Conservation (phyloP, 208 protist species). For the Acanthamoeba culbertsoni region DNA sequence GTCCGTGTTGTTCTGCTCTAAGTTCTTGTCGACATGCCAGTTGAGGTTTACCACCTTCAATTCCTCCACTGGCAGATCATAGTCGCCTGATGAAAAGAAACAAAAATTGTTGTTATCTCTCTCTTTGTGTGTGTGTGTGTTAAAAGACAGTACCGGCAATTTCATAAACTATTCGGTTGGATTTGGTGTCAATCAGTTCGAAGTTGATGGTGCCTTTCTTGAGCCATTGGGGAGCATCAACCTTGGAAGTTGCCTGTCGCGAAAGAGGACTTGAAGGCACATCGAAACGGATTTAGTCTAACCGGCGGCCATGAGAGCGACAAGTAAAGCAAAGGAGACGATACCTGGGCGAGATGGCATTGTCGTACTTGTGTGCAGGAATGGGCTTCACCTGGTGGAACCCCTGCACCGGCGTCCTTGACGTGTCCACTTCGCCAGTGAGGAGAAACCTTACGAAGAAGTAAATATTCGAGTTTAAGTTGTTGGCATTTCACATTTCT, state of each 20-base stretch:
- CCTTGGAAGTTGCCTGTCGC: not conserved
- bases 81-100: no score
- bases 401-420: not conserved
- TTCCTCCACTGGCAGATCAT: not conserved
- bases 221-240: not conserved
- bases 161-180: not conserved
- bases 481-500: no score
- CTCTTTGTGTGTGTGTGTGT: no score
- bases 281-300: no score
- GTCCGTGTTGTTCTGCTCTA: not conserved
- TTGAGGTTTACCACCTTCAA: not conserved
- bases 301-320: not conserved
- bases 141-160: not conserved
- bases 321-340: not conserved
- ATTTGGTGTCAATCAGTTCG: not conserved
- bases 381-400: not conserved
- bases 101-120: no score
- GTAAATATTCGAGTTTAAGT: no score
- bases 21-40: conserved; percentile 24
- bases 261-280: not conserved
- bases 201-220: not conserved
- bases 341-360: not conserved
- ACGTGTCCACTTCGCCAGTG: not conserved
- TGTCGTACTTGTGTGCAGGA: not conserved
- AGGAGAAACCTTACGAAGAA: not conserved